Evolutionary conservation across 1,139 yeast genomes (phyloP).

Genomic region (Nematodospora anomalae): DNA sequence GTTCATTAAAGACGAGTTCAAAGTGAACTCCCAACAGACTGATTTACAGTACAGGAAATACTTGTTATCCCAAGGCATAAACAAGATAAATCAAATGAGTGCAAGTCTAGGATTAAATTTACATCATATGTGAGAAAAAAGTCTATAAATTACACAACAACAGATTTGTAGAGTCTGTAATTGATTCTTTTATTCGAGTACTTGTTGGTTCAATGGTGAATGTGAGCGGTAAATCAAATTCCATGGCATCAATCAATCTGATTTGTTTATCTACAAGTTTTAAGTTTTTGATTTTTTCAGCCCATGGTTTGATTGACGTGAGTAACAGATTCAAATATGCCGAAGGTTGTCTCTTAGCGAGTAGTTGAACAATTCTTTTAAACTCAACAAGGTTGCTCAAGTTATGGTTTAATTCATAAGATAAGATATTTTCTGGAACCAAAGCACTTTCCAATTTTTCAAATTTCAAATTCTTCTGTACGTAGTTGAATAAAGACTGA

Average conservation of each 20-base stretch:
- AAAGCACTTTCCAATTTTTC: conserved; percentile 22
- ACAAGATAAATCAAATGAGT: conserved; percentile 29
- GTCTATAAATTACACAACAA: conserved; percentile 14
- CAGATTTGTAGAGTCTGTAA: conserved; percentile 17
- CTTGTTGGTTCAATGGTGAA: conserved; percentile 13
- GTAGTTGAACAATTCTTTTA: conserved; percentile 20
- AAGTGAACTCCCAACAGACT: conserved; percentile 23
- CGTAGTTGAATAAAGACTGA: conserved; percentile 29
- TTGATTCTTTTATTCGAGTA: conserved; percentile 18
- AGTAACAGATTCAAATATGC: conserved; percentile 10
- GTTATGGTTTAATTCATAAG: conserved; percentile 25
- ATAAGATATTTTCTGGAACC: conserved; percentile 16
- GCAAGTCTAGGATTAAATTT: conserved; percentile 23
- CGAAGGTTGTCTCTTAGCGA: conserved; percentile 10
- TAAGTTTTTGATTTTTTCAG: conserved; percentile 17
- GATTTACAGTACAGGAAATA: conserved; percentile 41
- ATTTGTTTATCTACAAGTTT: conserved; percentile 17
- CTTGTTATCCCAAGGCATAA: conserved; percentile 37
- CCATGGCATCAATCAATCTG: conserved; percentile 17
- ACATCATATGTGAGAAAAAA: conserved; percentile 1
- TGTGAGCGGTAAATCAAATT: conserved; percentile 11
- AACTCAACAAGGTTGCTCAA: conserved; percentile 28
- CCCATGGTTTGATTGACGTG: conserved; percentile 12
- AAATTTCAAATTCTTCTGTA: conserved; percentile 32
- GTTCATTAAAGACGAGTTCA: conserved; percentile 39